Evolutionary conservation across 1,284 basidiomycete species (phyloP), one percentile per base, ranked within the genome.

Genomic region (Ganoderma meredithae): DNA sequence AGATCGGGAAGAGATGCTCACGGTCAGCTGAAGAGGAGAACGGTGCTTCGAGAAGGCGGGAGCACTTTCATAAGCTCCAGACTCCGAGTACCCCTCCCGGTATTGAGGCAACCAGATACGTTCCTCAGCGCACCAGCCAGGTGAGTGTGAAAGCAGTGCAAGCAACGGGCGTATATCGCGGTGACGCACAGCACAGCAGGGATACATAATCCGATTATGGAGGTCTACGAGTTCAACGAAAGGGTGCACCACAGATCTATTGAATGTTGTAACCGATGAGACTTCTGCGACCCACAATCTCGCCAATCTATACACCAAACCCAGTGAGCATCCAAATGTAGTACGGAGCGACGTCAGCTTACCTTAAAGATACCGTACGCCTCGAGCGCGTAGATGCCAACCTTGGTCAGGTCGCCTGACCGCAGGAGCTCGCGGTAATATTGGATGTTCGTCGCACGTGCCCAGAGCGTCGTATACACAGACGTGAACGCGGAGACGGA

Each of bases 291-390:
- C 95, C 95, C 74, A 97, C 78, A 73, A 97, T 97, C 82, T 98
- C 95, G 67, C 96, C 96, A 83, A 98, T 88, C 89, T 94, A 80
- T 33, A 36, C 9, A 55, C 55, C 9, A 49, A 19, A 36, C 1
- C 39, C 13, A 22, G 36, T 39, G 4, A 60, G 15, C 36, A 43
- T n/a, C 22, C 25, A 39, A 22, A 22, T 8, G 13, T 25, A 25
- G 17, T 9, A 22, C 15, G 13, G n/a, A 25, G n/a, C n/a, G 39
- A 25, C 43, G 17, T 40, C 3, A 15, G 52, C 44, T 78, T 69
- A 90, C 91, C 84, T 93, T 94, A 84, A 93, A 96, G 75, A 96
- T 92, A 43, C 91, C 91, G 77, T 95, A 95, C 53, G 93, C 94
- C 82, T 98, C 97, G 40, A 95, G 81, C 64, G 91, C 96, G 79